Evolutionary conservation across 805 yeast genomes (phyloP).

Genomic region (Candida parachauliodes): DNA sequence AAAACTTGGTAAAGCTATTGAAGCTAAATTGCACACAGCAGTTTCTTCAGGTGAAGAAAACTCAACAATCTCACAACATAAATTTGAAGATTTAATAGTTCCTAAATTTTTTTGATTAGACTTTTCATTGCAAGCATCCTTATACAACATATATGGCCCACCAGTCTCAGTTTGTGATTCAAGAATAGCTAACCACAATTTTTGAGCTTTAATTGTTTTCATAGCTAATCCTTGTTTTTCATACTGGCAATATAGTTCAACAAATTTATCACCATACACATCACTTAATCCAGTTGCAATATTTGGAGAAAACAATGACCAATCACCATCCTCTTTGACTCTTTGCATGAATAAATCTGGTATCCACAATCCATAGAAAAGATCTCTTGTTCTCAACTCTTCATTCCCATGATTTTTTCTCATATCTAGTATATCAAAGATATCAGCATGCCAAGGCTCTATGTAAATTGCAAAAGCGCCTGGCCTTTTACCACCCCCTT

Average conservation of each 20-base stretch:
- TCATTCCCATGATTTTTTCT: constrained; percentile 95
- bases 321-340: constrained; percentile 71
- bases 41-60: constrained; percentile 89
- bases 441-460: constrained; percentile 97
- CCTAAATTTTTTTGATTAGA: constrained; percentile 92
- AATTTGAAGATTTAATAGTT: constrained; percentile 84
- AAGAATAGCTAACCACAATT: constrained; percentile 83
- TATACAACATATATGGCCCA: constrained; percentile 89
- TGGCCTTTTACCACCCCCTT: constrained; percentile 97
- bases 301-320: constrained; percentile 90
- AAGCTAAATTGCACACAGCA: constrained; percentile 94
- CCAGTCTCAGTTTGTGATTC: constrained; percentile 97
- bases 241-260: constrained; percentile 63
- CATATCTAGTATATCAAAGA: constrained; percentile 80
- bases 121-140: constrained; percentile 85
- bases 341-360: constrained; percentile 93
- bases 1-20: constrained; percentile 82
- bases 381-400: constrained; percentile 87
- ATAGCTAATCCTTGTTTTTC: constrained; percentile 67
- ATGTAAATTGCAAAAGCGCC: constrained; percentile 93
- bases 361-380: constrained; percentile 92
- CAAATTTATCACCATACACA: constrained; percentile 81
- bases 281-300: constrained; percentile 85
- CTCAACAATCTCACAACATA: constrained; percentile 93
- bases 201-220: constrained; percentile 75